Evolutionary conservation across 2,329 filamentous ascomycete genomes (phyloP).

Genomic region (Arachnomyces sp.): DNA sequence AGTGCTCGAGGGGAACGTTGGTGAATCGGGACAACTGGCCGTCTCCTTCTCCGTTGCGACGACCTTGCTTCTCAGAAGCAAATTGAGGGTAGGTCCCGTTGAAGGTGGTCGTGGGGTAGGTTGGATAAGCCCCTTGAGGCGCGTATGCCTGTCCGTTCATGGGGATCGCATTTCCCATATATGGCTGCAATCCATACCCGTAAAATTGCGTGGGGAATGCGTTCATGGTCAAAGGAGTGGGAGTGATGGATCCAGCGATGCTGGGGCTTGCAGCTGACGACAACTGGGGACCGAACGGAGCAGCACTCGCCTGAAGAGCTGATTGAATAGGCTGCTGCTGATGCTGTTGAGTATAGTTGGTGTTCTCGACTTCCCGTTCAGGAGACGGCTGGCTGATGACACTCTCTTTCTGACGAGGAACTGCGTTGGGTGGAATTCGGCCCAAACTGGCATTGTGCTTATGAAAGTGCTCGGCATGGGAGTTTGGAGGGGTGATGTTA

Average conservation of each 20-base stretch:
- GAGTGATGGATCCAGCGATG: conserved; percentile 18
- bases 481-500: conserved; percentile 46
- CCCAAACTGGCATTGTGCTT: conserved; percentile 77
- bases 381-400: conserved; percentile 18
- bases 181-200: conserved; percentile 45
- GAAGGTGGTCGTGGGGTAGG: conserved; percentile 32
- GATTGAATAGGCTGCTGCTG: conserved; percentile 59
- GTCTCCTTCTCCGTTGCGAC: conserved; percentile 42
- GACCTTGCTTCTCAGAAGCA: conserved; percentile 55
- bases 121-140: conserved; percentile 48
- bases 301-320: conserved; percentile 68
- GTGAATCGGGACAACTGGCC: conserved; percentile 69
- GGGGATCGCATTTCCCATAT: conserved; percentile 43
- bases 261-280: conserved; percentile 29
- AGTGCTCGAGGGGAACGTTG: conserved; percentile 71
- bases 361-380: conserved; percentile 44
- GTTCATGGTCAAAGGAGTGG: conserved; percentile 26
- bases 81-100: conserved; percentile 33
- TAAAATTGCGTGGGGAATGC: conserved; percentile 36
- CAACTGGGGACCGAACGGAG: conserved; percentile 64
- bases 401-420: conserved; percentile 51
- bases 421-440: conserved; percentile 60
- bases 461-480: conserved; percentile 51
- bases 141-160: conserved; percentile 40
- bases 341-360: conserved; percentile 54